Percentiles rank a stretch among this genome's conserved stretches.
phyloP scores from a whole-genome alignment of 495 filamentous ascomycete species.

The Apodospora peruviana region DNA sequence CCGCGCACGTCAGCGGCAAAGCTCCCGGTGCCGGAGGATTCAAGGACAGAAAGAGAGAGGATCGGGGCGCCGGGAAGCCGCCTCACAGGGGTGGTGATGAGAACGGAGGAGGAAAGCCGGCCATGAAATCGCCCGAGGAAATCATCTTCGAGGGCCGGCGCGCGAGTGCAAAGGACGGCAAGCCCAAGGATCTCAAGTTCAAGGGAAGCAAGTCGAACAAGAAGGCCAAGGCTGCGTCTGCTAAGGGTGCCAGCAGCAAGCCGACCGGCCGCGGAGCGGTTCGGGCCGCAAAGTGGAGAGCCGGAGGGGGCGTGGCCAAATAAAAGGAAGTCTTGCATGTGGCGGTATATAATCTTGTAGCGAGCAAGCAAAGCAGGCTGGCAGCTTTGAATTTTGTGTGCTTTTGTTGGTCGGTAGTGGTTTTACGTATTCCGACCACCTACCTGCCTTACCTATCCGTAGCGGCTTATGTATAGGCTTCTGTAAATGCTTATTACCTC shows the following conservation, averaged over 20 bases:
- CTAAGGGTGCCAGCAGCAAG: slow-evolving; percentile 32
- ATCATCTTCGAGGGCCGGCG: slow-evolving; percentile 89
- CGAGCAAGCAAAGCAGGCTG: too few relatives aligned
- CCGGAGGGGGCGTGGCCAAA: slow-evolving; percentile 4
- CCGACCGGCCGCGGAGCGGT: slow-evolving; percentile 17
- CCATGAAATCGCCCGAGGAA: slow-evolving; percentile 51
- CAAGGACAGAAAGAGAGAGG: neutral
- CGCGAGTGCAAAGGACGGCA: slow-evolving; percentile 61
- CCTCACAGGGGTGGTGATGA: neutral
- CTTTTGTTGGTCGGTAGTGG: too few relatives aligned
- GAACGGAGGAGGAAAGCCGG: neutral
- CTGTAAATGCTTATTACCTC: too few relatives aligned
- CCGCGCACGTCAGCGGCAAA: slow-evolving; percentile 51
- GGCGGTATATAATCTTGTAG: too few relatives aligned
- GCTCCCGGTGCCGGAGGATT: slow-evolving; percentile 33
- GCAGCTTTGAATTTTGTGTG: too few relatives aligned
- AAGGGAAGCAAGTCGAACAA: slow-evolving; percentile 43
- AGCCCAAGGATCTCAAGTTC: slow-evolving; percentile 57
- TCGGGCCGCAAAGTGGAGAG: slow-evolving; percentile 62
- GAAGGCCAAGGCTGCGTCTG: slow-evolving; percentile 13
- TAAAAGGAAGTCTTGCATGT: neutral
- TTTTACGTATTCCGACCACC: too few relatives aligned
- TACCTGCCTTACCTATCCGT: too few relatives aligned
- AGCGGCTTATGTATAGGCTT: too few relatives aligned
- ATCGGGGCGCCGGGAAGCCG: neutral